Percentiles rank a stretch among this genome's conserved stretches.
phyloP scores from a whole-genome alignment of 305 asterid genomes.

The Ilex paraguariensis region DNA sequence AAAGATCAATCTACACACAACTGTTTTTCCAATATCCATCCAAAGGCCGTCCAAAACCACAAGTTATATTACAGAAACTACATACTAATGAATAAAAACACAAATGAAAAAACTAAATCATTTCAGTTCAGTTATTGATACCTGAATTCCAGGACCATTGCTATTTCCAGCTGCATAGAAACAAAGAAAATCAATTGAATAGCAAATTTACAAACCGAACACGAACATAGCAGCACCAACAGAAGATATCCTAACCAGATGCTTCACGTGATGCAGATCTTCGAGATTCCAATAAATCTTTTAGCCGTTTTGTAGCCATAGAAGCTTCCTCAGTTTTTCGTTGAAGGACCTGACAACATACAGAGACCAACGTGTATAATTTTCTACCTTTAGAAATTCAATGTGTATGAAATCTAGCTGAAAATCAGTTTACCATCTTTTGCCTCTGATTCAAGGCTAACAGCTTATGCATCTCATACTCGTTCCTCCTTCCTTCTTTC shows the following conservation, averaged over 20 bases:
- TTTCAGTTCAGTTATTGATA: constrained; percentile 16
- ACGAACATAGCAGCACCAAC: neutral
- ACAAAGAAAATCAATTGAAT: neutral
- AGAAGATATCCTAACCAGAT: constrained; percentile 37
- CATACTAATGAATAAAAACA: neutral
- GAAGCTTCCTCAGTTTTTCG: constrained; percentile 97
- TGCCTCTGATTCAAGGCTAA: constrained; percentile 96
- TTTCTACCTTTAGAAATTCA: too few species aligned
- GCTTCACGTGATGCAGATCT: constrained; percentile 63
- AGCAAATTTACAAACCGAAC: neutral
- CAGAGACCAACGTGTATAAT: neutral
- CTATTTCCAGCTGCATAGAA: constrained; percentile 38
- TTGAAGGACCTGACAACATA: constrained; percentile 65
- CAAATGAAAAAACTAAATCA: neutral
- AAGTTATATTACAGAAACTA: neutral
- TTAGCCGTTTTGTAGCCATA: constrained; percentile 86
- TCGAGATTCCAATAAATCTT: constrained; percentile 87
- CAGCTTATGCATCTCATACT: constrained; percentile 98
- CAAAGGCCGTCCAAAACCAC: too few species aligned
- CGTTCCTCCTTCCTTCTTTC: constrained; percentile 96
- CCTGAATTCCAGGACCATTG: constrained; percentile 77
- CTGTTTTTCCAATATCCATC: too few species aligned
- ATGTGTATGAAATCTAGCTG: too few species aligned
- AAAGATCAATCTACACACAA: too few species aligned
- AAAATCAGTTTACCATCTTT: constrained; percentile 58